Evolutionary conservation across 2,329 filamentous ascomycete genomes (phyloP).

Genomic region (Harringtonia aguacate): DNA sequence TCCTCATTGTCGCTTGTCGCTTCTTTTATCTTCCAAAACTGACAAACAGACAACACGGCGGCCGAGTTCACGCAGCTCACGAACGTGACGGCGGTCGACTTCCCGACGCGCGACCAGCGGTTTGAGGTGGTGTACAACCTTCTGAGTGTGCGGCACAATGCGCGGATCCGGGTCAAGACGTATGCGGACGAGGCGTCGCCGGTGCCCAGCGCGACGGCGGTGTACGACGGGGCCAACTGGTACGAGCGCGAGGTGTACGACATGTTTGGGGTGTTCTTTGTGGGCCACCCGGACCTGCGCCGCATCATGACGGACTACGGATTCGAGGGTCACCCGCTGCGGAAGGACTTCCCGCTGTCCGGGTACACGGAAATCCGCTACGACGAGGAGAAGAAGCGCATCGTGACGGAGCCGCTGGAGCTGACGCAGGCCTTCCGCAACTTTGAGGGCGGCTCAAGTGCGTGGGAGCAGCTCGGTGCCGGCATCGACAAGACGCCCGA

Average conservation of each 20-base stretch:
- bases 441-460: slow-evolving; percentile 79
- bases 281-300: slow-evolving; percentile 86
- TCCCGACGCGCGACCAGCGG: slow-evolving; percentile 85
- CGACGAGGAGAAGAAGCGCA: slow-evolving; percentile 97
- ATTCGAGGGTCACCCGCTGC: slow-evolving; percentile 92
- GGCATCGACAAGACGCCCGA: slow-evolving; percentile 75
- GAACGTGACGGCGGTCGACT: slow-evolving; percentile 91
- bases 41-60: slow-evolving; percentile 68
- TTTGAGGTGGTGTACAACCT: slow-evolving; percentile 99
- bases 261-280: slow-evolving; percentile 94
- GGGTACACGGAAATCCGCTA: slow-evolving; percentile 97
- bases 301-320: slow-evolving; percentile 99
- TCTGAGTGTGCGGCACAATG: slow-evolving; percentile 90
- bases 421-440: slow-evolving; percentile 97
- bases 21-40: neutral
- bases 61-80: slow-evolving; percentile 93
- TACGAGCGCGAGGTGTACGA: slow-evolving; percentile 98
- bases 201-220: slow-evolving; percentile 73
- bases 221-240: slow-evolving; percentile 97
- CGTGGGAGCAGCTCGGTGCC: slow-evolving; percentile 54
- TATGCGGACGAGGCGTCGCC: slow-evolving; percentile 95
- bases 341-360: slow-evolving; percentile 96
- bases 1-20: neutral
- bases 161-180: slow-evolving; percentile 94
- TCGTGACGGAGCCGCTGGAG: slow-evolving; percentile 94